Evolutionary conservation across 1,284 basidiomycete genomes (phyloP).

Genomic region (Phylloporus sp.): DNA sequence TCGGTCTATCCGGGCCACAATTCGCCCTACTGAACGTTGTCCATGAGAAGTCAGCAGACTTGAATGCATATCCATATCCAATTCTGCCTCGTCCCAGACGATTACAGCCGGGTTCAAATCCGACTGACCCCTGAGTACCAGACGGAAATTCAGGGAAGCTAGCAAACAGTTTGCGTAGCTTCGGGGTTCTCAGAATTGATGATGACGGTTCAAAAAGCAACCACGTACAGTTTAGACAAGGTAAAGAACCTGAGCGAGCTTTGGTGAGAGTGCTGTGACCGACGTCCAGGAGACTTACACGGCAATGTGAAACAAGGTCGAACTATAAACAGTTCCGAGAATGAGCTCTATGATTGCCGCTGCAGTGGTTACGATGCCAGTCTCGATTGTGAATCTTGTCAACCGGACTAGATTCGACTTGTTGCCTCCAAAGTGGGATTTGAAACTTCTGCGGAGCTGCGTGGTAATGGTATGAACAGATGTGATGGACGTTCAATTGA

Average conservation of each 20-base stretch:
- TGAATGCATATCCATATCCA: too few relatives aligned
- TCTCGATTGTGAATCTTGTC: constrained; percentile 31
- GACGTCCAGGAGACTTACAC: constrained; percentile 17
- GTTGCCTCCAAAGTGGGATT: constrained; percentile 5
- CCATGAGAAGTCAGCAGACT: too few relatives aligned
- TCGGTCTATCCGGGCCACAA: too few relatives aligned
- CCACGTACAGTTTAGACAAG: constrained; percentile 30
- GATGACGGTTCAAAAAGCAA: background rate
- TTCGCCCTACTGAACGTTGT: too few relatives aligned
- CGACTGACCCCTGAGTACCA: too few relatives aligned
- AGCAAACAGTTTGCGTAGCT: constrained; percentile 32
- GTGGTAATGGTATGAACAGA: too few relatives aligned
- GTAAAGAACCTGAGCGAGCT: constrained; percentile 21
- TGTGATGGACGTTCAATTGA: too few relatives aligned
- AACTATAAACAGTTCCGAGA: constrained; percentile 7
- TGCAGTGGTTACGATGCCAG: constrained; percentile 27
- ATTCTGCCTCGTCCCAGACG: too few relatives aligned
- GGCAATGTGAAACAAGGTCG: constrained; percentile 18
- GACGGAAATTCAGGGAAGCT: constrained; percentile 26
- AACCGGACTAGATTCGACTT: constrained; percentile 15
- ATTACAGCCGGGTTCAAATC: too few relatives aligned
- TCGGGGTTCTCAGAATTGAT: background rate
- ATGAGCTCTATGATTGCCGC: constrained; percentile 26
- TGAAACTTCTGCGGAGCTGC: constrained; percentile 24
- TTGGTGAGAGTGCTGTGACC: background rate